Percentiles rank a stretch among this genome's conserved stretches.
Conservation (phyloP, 2,329 filamentous ascomycete species). For the Chlorencoelia australis region DNA sequence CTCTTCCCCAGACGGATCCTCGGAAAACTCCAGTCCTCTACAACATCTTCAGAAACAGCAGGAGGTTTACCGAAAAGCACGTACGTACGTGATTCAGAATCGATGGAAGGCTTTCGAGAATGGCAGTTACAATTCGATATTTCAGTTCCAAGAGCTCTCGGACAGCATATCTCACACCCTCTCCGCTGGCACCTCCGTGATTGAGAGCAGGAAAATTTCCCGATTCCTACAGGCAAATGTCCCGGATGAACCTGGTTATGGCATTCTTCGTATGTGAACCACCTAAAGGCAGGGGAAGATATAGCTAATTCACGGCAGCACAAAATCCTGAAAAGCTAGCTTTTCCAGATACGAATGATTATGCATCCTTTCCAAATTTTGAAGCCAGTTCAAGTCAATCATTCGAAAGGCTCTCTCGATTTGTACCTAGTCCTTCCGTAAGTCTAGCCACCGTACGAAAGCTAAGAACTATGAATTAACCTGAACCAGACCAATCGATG, state of each 20-base stretch:
- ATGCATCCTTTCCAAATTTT: conserved; percentile 25
- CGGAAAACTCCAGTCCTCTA: conserved; percentile 13
- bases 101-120: conserved; percentile 24
- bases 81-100: conserved; percentile 22
- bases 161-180: conserved; percentile 19
- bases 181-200: conserved; percentile 18
- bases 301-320: too few species aligned
- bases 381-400: conserved; percentile 15
- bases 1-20: conserved; percentile 11
- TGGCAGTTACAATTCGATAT: conserved; percentile 26
- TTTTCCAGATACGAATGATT: conserved; percentile 23
- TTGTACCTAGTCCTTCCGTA: conserved; percentile 21
- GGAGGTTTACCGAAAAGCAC: conserved; percentile 19
- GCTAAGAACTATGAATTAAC: conserved; percentile 6
- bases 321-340: conserved; percentile 3
- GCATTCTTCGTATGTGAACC: conserved; percentile 22
- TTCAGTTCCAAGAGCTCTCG: conserved; percentile 25
- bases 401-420: conserved; percentile 21
- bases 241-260: conserved; percentile 13
- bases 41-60: conserved; percentile 21
- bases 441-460: too few species aligned
- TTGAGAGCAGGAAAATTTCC: conserved; percentile 23
- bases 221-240: conserved; percentile 17
- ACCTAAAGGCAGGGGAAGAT: too few species aligned
- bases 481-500: conserved; percentile 14